Percentiles rank a stretch among this genome's conserved stretches.
phyloP scores from a whole-genome alignment of 2,329 filamentous ascomycete species.

The Pestalotiopsis sp. region DNA sequence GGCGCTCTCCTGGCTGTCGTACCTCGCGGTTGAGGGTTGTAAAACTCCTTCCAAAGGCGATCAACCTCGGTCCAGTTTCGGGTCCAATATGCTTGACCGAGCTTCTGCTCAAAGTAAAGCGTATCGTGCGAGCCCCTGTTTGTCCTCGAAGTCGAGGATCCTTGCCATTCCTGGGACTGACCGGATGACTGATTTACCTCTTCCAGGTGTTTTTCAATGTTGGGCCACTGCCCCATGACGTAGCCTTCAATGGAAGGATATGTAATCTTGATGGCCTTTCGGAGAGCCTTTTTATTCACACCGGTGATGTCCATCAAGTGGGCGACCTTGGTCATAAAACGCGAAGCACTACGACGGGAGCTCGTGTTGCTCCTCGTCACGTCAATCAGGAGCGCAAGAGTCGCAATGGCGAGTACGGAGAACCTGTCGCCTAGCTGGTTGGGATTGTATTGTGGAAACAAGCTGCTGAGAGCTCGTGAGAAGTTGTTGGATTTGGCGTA shows the following conservation, averaged over 20 bases:
- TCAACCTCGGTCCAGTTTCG: slow-evolving; percentile 25
- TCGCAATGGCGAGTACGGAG: slow-evolving; percentile 39
- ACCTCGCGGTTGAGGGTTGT: slow-evolving; percentile 19
- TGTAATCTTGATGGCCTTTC: slow-evolving; percentile 14
- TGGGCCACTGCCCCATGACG: slow-evolving; percentile 30
- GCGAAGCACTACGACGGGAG: slow-evolving; percentile 22
- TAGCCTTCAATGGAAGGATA: slow-evolving; percentile 27
- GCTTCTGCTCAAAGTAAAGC: slow-evolving; percentile 16
- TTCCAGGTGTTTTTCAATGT: slow-evolving; percentile 22
- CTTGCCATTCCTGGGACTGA: not conserved
- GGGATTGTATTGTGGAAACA: slow-evolving; percentile 37
- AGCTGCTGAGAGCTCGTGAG: slow-evolving; percentile 30
- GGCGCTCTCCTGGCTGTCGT: slow-evolving; percentile 18
- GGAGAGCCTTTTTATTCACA: slow-evolving; percentile 20
- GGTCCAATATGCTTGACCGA: slow-evolving; percentile 19
- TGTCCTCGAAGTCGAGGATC: slow-evolving; percentile 3
- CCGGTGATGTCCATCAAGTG: slow-evolving; percentile 27
- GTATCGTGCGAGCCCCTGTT: not conserved
- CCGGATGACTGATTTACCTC: slow-evolving; percentile 10
- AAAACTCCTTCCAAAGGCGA: slow-evolving; percentile 28
- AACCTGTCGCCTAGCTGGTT: slow-evolving; percentile 26
- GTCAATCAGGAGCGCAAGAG: slow-evolving; percentile 41
- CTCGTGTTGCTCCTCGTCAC: slow-evolving; percentile 22
- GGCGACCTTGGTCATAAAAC: slow-evolving; percentile 28
- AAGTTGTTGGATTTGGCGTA: slow-evolving; percentile 26